Evolutionary conservation across 495 filamentous ascomycete genomes (phyloP).

Genomic region (Beverwykella pulmonaria): DNA sequence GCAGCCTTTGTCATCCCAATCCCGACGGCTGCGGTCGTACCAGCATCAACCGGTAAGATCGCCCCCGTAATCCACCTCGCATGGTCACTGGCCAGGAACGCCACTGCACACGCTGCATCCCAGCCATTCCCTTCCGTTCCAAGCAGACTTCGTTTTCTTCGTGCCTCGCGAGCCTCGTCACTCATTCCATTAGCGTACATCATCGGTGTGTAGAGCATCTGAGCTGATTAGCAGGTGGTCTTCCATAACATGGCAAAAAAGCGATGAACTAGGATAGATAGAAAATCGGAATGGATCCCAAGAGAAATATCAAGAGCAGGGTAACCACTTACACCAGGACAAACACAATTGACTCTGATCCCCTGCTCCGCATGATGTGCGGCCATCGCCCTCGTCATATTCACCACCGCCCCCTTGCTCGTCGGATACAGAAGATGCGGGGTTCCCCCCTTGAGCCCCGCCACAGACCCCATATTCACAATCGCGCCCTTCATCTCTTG

Average conservation of each 20-base stretch:
- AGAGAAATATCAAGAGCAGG: not conserved
- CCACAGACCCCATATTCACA: constrained; percentile 62
- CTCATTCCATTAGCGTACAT: constrained; percentile 58
- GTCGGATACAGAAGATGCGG: constrained; percentile 64
- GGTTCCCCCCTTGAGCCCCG: constrained; percentile 60
- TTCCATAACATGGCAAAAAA: not conserved
- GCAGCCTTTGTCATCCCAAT: constrained; percentile 19
- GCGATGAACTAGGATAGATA: not conserved
- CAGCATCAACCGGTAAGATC: constrained; percentile 35
- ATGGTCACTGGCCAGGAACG: constrained; percentile 29
- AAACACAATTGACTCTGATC: constrained; percentile 63
- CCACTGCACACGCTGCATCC: constrained; percentile 46
- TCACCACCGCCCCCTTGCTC: constrained; percentile 61
- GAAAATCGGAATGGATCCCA: not conserved
- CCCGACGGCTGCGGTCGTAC: constrained; percentile 21
- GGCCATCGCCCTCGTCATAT: constrained; percentile 63
- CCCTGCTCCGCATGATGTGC: constrained; percentile 58
- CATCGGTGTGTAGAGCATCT: constrained; percentile 65
- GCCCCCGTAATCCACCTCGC: constrained; percentile 36
- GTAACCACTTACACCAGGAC: constrained; percentile 50
- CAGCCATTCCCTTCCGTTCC: constrained; percentile 58
- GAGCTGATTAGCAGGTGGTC: not conserved
- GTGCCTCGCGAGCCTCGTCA: constrained; percentile 51
- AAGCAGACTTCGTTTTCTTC: constrained; percentile 56
- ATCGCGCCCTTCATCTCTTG: constrained; percentile 40